A percentile compares a stretch with the other conserved stretches of the same genome.
Conservation (phyloP, 805 yeast species). For the Candida yuanshanica region DNA sequence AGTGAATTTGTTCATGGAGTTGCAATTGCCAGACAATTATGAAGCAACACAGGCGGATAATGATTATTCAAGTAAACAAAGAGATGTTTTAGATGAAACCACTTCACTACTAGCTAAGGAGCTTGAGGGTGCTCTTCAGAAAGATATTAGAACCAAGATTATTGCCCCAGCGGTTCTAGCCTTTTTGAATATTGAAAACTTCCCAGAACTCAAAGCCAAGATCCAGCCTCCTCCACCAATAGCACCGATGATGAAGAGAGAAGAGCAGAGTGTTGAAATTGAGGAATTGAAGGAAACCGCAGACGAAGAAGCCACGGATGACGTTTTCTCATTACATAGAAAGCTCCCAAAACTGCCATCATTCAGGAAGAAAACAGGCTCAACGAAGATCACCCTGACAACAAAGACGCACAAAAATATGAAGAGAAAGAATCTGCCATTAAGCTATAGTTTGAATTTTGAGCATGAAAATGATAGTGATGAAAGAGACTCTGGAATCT, state of each 20-base stretch:
- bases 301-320: slow-evolving; percentile 7
- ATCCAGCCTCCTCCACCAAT: slow-evolving; percentile 13
- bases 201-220: slow-evolving; percentile 42
- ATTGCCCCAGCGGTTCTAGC: slow-evolving; percentile 66
- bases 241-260: slow-evolving; percentile 5
- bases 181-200: slow-evolving; percentile 50
- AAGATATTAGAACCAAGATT: slow-evolving; percentile 69
- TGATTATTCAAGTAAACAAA: slow-evolving; percentile 7
- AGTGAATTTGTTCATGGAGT: slow-evolving; percentile 51
- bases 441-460: slow-evolving; percentile 15
- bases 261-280: not conserved
- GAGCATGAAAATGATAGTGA: slow-evolving; percentile 15
- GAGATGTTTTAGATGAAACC: slow-evolving; percentile 52
- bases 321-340: slow-evolving; percentile 17
- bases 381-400: slow-evolving; percentile 10
- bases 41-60: slow-evolving; percentile 15
- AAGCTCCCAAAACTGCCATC: slow-evolving; percentile 13
- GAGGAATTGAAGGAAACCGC: slow-evolving; percentile 8
- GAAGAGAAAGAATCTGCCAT: slow-evolving; percentile 18
- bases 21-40: slow-evolving; percentile 23
- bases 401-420: slow-evolving; percentile 4
- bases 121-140: slow-evolving; percentile 52
- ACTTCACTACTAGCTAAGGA: slow-evolving; percentile 54
- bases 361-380: slow-evolving; percentile 20
- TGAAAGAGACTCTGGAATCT: slow-evolving; percentile 4